Conservation (phyloP, 768 basidiomycete species). For the Suillus fuscotomentosus region DNA sequence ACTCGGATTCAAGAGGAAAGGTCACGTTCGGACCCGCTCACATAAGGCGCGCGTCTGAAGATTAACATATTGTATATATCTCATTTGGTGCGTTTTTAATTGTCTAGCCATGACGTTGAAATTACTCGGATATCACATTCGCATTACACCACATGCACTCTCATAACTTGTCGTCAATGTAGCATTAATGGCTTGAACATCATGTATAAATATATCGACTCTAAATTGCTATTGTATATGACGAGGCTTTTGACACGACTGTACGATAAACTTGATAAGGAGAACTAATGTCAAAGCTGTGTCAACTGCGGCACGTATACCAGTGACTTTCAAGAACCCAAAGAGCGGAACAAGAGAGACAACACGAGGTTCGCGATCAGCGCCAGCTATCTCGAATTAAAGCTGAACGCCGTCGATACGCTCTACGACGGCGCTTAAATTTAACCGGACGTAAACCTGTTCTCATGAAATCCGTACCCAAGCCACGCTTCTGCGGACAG, state of each 20-base stretch:
- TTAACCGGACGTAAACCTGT: slow-evolving; percentile 61
- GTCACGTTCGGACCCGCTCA: slow-evolving; percentile 19
- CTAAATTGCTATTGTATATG: not conserved
- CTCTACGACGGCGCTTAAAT: slow-evolving; percentile 33
- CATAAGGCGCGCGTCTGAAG: slow-evolving; percentile 5
- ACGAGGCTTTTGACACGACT: not conserved
- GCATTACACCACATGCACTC: not conserved
- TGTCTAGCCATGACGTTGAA: not conserved
- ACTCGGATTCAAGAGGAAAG: slow-evolving; percentile 14
- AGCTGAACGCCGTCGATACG: slow-evolving; percentile 30
- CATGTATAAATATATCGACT: not conserved
- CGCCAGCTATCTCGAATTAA: slow-evolving; percentile 43
- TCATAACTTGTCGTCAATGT: not conserved
- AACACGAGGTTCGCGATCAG: slow-evolving; percentile 28
- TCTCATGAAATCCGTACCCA: slow-evolving; percentile 82
- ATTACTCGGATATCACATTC: not conserved
- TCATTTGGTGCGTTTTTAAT: not conserved
- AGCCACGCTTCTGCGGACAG: slow-evolving; percentile 67
- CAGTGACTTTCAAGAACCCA: slow-evolving; percentile 37
- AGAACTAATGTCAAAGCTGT: slow-evolving; percentile 16
- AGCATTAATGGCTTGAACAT: slow-evolving; percentile 1
- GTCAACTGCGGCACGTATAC: slow-evolving; percentile 32
- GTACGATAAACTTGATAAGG: not conserved
- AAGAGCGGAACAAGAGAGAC: slow-evolving; percentile 33
- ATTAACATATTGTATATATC: not conserved